phyloP scores from a whole-genome alignment of 441 rosid genomes.

The Gossypium gossypioides region DNA sequence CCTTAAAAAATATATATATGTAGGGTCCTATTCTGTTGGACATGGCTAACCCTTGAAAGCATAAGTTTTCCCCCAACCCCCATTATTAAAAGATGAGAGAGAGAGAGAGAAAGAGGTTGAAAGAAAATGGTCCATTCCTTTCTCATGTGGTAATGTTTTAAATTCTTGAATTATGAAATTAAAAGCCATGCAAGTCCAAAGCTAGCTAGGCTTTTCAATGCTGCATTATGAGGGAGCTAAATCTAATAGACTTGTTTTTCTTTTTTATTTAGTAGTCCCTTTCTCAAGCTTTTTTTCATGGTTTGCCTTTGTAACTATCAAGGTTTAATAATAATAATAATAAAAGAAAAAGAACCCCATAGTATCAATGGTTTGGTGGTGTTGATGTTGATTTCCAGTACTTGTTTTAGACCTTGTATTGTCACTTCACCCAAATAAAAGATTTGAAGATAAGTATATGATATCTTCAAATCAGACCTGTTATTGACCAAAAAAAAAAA shows the following conservation, averaged over 20 bases:
- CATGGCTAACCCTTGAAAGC: constrained; percentile 26
- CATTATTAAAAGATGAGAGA: constrained; percentile 19
- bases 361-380: constrained; percentile 21
- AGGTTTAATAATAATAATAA: background rate
- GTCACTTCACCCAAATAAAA: background rate
- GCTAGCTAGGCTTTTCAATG: constrained; percentile 9
- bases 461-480: too few species aligned
- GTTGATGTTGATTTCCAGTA: constrained; percentile 9
- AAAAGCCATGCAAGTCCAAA: background rate
- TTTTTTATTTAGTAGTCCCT: background rate
- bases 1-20: background rate
- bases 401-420: background rate
- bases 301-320: constrained; percentile 12
- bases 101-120: constrained; percentile 12
- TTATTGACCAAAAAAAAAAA: too few species aligned
- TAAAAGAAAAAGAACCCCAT: too few species aligned
- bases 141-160: constrained; percentile 16
- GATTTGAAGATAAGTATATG: background rate
- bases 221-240: constrained; percentile 8
- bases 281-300: constrained; percentile 8
- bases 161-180: background rate
- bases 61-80: constrained; percentile 25
- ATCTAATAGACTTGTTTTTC: background rate
- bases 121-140: constrained; percentile 29
- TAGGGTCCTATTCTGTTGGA: constrained; percentile 38